A percentile compares a stretch with the other conserved stretches of the same genome.
These are phyloP conservation scores for Pseudogymnoascus sp. DNA, from an alignment of 2,329 filamentous ascomycete species.

Conservation along the genomic window DNA sequence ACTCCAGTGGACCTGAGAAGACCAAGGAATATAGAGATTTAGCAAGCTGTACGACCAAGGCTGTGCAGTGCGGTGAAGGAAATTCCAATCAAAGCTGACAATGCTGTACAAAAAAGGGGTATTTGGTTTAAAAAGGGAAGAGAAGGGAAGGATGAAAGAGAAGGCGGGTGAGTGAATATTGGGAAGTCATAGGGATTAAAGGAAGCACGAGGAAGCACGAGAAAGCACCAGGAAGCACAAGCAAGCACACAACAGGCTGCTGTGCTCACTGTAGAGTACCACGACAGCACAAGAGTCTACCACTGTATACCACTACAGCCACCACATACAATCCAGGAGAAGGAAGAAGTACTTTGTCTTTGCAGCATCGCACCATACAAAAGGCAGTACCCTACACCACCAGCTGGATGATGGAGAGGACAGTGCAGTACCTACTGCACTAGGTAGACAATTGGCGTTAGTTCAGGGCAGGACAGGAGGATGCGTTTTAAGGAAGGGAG, in stretches of 20 bases:
- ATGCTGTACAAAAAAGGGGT: background rate
- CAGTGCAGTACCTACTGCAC: background rate
- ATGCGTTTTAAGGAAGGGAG: background rate
- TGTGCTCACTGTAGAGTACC: too few relatives aligned
- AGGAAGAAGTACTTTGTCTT: background rate
- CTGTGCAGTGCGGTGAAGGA: background rate
- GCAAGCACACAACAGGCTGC: background rate
- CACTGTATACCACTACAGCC: background rate
- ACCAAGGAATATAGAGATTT: background rate
- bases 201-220: background rate
- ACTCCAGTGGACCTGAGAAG: background rate
- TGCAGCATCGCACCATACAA: background rate
- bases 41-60: background rate
- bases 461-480: background rate
- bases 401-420: background rate
- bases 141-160: background rate
- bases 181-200: background rate
- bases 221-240: background rate
- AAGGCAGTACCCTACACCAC: background rate
- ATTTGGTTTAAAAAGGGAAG: background rate
- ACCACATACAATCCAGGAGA: background rate
- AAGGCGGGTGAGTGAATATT: background rate
- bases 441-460: background rate
- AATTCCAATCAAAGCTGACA: slow-evolving; percentile 1
- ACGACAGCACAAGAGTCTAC: background rate